Evolutionary conservation across 106 monocot genomes (phyloP), one percentile per base, ranked within the genome.

Genomic region (Apostasia shenzhenica): DNA sequence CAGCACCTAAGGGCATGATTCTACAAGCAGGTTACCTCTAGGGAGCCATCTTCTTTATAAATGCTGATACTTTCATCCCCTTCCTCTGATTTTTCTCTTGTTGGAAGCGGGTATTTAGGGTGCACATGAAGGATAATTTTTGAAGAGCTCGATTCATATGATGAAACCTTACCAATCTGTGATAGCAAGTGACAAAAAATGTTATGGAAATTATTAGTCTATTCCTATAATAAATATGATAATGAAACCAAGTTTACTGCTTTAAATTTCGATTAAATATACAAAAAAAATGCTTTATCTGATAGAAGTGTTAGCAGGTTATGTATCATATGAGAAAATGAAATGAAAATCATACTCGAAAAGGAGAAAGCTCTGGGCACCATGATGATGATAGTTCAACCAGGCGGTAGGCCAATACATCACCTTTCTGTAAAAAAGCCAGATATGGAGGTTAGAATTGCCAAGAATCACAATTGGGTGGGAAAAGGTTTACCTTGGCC

Each of bases 281-380:
- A 2, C 8, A 40, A 2, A 59, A 41, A 14, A 59, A 59, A 26
- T 26, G 26, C 26, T 26, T 26, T 26, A 26, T 26, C 26, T 26
- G 26, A 26, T 26, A 26, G 26, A 26, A 26, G 26, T 26, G 26
- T 26, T 26, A 26, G 26, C 26, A 26, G 26, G 26, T 26, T 26
- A 26, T 26, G 26, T 26, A 26, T 26, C 26, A 26, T 26, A 26
- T 26, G 26, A 26, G 6, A 40, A 59, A 0, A 45, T 44, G 45
- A 45, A 45, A n/a, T 3, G 48, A 5, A 80, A 13, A 43, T 53
- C 84, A 67, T 92, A 99, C 99, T 43, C 93, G 80, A 67, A 81
- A 85, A 52, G 87, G 50, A 77, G 99, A 99, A 64, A 99, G 81
- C 61, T 93, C 92, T 53, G 99, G 99, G 60, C 90, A 93, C 92